Evolutionary conservation across 2,329 filamentous ascomycete species (phyloP).

Genomic region (Colletotrichum brevisporum): DNA sequence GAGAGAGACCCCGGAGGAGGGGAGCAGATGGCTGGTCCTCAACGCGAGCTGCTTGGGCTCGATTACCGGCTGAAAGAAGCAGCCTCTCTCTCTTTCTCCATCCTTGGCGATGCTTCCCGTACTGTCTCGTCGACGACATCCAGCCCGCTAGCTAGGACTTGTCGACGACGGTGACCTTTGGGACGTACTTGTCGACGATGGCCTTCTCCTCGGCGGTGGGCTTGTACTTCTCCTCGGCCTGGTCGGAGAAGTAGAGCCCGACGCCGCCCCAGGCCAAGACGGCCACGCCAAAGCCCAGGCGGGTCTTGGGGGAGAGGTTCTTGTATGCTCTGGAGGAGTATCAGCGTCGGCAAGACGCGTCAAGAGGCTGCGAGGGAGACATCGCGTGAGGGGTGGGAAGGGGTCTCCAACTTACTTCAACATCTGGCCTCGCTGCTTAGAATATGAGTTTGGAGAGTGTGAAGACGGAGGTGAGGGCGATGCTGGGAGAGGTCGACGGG

Average conservation of each 20-base stretch:
- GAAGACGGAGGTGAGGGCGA: too few species aligned
- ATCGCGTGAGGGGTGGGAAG: background rate
- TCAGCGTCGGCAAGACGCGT: background rate
- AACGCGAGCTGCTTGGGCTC: too few species aligned
- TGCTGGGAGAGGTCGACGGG: too few species aligned
- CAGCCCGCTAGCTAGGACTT: slow-evolving; percentile 43
- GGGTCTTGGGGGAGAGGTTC: slow-evolving; percentile 78
- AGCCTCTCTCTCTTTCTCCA: too few species aligned
- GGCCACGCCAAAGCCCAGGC: slow-evolving; percentile 79
- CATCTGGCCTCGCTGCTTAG: slow-evolving; percentile 12
- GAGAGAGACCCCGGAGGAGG: too few species aligned
- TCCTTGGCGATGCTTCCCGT: too few species aligned
- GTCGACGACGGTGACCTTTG: slow-evolving; percentile 74
- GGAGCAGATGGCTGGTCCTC: too few species aligned
- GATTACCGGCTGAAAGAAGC: too few species aligned
- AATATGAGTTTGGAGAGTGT: too few species aligned
- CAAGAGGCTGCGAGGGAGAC: too few species aligned
- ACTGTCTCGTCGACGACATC: too few species aligned
- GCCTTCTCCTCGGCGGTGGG: slow-evolving; percentile 82
- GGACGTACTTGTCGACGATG: slow-evolving; percentile 72
- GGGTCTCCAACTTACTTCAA: slow-evolving; percentile 39
- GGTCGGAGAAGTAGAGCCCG: slow-evolving; percentile 81
- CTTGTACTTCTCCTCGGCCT: slow-evolving; percentile 78
- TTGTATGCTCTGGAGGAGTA: slow-evolving; percentile 73
- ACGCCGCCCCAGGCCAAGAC: slow-evolving; percentile 82